phyloP scores from a whole-genome alignment of 2,329 filamentous ascomycete genomes.

The Colletotrichum ledebouriae region DNA sequence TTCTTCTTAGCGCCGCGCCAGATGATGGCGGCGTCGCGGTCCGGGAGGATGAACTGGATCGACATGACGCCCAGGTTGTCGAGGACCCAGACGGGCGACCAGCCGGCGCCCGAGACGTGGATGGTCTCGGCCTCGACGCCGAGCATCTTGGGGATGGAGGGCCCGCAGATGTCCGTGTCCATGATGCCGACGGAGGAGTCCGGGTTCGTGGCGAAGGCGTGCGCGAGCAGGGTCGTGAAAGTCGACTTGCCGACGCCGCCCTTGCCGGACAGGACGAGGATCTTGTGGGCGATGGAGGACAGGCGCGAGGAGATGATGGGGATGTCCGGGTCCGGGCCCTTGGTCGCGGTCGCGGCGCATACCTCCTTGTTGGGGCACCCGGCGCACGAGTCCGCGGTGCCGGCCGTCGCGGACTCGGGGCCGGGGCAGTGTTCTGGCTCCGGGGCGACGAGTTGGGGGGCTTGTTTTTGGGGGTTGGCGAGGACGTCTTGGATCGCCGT shows the following conservation, averaged over 20 bases:
- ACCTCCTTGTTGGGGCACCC: conserved; percentile 97
- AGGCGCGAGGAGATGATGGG: conserved; percentile 88
- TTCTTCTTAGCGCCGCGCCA: conserved; percentile 99
- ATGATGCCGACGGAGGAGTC: conserved; percentile 89
- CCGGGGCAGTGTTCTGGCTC: conserved; percentile 98
- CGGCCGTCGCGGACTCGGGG: conserved; percentile 80
- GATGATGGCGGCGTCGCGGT: conserved; percentile 93
- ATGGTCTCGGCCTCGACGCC: conserved; percentile 95
- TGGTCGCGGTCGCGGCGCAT: conserved; percentile 87
- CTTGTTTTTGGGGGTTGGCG: conserved; percentile 80
- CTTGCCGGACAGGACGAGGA: conserved; percentile 93
- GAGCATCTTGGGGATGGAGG: conserved; percentile 99
- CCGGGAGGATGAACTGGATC: conserved; percentile 97
- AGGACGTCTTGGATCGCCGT: conserved; percentile 77
- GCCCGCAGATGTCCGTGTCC: conserved; percentile 98
- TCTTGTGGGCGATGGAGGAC: conserved; percentile 86
- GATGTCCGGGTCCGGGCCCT: conserved; percentile 95
- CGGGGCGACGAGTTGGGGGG: conserved; percentile 89
- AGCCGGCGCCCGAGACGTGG: conserved; percentile 88
- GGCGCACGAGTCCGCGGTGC: conserved; percentile 84
- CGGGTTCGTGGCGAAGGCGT: conserved; percentile 87
- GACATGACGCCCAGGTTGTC: conserved; percentile 98
- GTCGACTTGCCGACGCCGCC: conserved; percentile 98
- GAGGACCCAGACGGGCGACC: conserved; percentile 95
- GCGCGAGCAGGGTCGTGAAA: conserved; percentile 88